Evolutionary conservation across 75 land plant species (phyloP), one percentile per base, ranked within the genome.

Genomic region (Sequoia sempervirens): DNA sequence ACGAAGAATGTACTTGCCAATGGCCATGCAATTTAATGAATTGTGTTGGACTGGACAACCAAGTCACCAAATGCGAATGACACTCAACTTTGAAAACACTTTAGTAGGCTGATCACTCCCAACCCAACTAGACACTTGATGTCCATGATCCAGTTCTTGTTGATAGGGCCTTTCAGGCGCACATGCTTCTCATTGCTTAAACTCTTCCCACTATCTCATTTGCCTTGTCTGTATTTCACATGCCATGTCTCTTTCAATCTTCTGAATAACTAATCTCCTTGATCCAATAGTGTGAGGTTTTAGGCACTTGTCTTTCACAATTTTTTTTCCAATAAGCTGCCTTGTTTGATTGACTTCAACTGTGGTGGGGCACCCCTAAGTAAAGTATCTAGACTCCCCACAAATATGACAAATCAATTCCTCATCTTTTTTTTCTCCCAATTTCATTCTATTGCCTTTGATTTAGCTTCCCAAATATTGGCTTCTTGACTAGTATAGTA

Each of bases 381-480:
- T 92, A 87, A 96, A 98, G 84, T 98, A 98, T 81, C 98, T 96
- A 80, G 96, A 91, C 83, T 96, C 99, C 38, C 99, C 99, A 89
- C 98, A 98, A 46, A 96, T 79, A 75, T 93, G 93, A 87, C 99
- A 96, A 58, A 93, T 94, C 87, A 94, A 93, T 80, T 96, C 96
- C 79, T 96, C 96, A 50, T 50, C 14, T 12, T 50, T 50, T 94
- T 90, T 69, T 93, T 94, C 89, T 98, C 96, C 98, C 96, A 98
- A 82, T 91, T 98, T 79, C 96, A 89, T 87, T 98, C 99, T 47
- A 94, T 95, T 30, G 98, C 97, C 87, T 96, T 98, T 26, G 99
- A 93, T 87, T 96, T 98, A 13, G 99, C 98, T 83, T 96, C 99
- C 98, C 99, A 98, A 40, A 92, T 96, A 88, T 92, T 98, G 56